These are phyloP conservation scores for Apiotrichum veenhuisii DNA, from an alignment of 1,284 basidiomycete species.

Conservation along the genomic window DNA sequence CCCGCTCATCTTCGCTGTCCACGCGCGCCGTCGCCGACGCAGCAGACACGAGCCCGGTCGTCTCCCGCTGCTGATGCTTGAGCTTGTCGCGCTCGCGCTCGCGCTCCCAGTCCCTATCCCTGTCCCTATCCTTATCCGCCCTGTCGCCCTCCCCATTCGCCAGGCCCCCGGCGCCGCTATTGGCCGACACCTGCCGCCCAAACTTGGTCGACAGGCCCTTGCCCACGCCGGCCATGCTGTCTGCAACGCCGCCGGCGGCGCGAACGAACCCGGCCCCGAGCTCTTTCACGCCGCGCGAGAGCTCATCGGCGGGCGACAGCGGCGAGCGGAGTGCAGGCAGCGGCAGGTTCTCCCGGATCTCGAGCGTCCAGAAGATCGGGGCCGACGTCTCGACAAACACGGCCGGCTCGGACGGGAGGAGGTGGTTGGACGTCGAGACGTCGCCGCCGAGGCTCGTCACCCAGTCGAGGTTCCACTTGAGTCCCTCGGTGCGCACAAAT, in stretches of 20 bases:
- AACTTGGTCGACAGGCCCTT: conserved; percentile 6
- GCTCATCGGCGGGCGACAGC: conserved; percentile 20
- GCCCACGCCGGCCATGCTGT: conserved; percentile 3
- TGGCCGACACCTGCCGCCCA: not conserved
- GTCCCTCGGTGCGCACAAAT: conserved; percentile 71
- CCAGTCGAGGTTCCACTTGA: conserved; percentile 79
- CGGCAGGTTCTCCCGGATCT: conserved; percentile 44
- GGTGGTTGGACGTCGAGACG: conserved; percentile 88
- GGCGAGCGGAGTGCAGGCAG: conserved; percentile 25
- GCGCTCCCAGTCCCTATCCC: not conserved
- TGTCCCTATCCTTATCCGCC: not conserved
- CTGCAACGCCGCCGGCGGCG: conserved; percentile 1
- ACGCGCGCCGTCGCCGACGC: not conserved
- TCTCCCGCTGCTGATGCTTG: not conserved
- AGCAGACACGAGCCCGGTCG: not conserved
- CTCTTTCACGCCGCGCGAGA: conserved; percentile 17
- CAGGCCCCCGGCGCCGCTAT: not conserved
- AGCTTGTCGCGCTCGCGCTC: not conserved
- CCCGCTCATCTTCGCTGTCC: conserved; percentile 3
- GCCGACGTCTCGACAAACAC: conserved; percentile 65
- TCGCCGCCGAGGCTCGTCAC: conserved; percentile 73
- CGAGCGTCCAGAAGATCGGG: conserved; percentile 86
- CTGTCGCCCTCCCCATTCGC: not conserved
- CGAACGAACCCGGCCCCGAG: conserved; percentile 8
- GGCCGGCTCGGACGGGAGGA: conserved; percentile 58